These are phyloP conservation scores for Leccinum arenicola DNA, from an alignment of 768 basidiomycete species.

Conservation along the genomic window DNA sequence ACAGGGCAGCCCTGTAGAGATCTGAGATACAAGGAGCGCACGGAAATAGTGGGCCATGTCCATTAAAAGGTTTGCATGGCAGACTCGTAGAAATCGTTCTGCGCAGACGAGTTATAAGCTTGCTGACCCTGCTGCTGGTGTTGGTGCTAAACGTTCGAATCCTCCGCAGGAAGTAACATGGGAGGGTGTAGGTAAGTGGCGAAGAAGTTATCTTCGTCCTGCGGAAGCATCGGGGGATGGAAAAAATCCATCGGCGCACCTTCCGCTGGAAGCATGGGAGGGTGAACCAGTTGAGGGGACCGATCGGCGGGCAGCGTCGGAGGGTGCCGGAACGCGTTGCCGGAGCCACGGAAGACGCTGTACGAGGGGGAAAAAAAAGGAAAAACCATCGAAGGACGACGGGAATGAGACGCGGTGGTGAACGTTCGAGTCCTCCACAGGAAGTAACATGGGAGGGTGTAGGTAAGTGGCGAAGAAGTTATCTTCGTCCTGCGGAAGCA, in stretches of 20 bases:
- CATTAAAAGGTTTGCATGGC: constrained; percentile 34
- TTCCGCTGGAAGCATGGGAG: too few relatives aligned
- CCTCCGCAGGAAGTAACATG: constrained; percentile 47
- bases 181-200: constrained; percentile 54
- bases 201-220: constrained; percentile 64
- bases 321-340: too few relatives aligned
- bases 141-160: constrained; percentile 21
- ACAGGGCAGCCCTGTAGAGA: constrained; percentile 6
- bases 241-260: too few relatives aligned
- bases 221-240: too few relatives aligned
- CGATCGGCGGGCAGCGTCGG: too few relatives aligned
- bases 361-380: constrained; percentile 28
- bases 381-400: constrained; percentile 61
- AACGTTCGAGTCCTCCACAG: too few relatives aligned
- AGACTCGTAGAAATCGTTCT: constrained; percentile 31
- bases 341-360: too few relatives aligned
- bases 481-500: too few relatives aligned
- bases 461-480: too few relatives aligned
- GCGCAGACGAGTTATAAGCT: constrained; percentile 14
- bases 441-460: too few relatives aligned
- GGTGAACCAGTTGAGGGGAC: too few relatives aligned
- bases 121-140: constrained; percentile 24
- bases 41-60: background rate
- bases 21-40: constrained; percentile 3
- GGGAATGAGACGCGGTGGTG: constrained; percentile 53